phyloP scores from a whole-genome alignment of 768 basidiomycete species.

The Boletus tylopilopsis region DNA sequence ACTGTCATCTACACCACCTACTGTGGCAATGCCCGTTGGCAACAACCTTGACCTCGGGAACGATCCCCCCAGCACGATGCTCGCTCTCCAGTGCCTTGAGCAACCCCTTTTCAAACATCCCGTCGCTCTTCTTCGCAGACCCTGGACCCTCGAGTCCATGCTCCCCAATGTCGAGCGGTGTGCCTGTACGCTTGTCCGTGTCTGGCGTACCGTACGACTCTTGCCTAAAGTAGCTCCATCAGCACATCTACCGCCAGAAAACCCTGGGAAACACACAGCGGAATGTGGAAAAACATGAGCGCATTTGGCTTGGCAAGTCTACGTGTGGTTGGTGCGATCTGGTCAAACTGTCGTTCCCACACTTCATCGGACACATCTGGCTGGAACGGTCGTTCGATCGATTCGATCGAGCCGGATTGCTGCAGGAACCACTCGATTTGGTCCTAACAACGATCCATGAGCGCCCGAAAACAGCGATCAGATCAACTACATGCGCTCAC shows the following conservation, averaged over 20 bases:
- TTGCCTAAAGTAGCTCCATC: slow-evolving; percentile 40
- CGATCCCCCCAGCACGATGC: slow-evolving; percentile 43
- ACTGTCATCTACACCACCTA: slow-evolving; percentile 30
- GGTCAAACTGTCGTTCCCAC: slow-evolving; percentile 63
- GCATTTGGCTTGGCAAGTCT: slow-evolving; percentile 90
- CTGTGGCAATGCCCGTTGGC: slow-evolving; percentile 90
- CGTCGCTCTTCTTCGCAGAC: slow-evolving; percentile 65
- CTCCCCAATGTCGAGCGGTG: slow-evolving; percentile 65
- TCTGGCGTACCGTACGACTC: slow-evolving; percentile 77
- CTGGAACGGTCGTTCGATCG: slow-evolving; percentile 78
- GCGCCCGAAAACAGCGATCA: background rate
- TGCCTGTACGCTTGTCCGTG: slow-evolving; percentile 52
- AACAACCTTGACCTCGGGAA: slow-evolving; percentile 80
- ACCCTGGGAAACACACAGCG: slow-evolving; percentile 51
- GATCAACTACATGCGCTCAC: slow-evolving; percentile 34
- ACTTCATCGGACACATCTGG: slow-evolving; percentile 68
- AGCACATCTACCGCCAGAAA: background rate
- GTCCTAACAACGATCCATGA: slow-evolving; percentile 28
- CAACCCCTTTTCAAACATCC: slow-evolving; percentile 83
- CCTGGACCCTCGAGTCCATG: slow-evolving; percentile 57
- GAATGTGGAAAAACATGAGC: slow-evolving; percentile 97
- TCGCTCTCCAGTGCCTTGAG: slow-evolving; percentile 70
- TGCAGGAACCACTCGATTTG: slow-evolving; percentile 92
- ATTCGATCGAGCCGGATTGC: slow-evolving; percentile 69
- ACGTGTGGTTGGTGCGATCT: slow-evolving; percentile 50